Conservation (phyloP, 192 early-diverging fungal genomes). For the Gonapodya sp. region DNA sequence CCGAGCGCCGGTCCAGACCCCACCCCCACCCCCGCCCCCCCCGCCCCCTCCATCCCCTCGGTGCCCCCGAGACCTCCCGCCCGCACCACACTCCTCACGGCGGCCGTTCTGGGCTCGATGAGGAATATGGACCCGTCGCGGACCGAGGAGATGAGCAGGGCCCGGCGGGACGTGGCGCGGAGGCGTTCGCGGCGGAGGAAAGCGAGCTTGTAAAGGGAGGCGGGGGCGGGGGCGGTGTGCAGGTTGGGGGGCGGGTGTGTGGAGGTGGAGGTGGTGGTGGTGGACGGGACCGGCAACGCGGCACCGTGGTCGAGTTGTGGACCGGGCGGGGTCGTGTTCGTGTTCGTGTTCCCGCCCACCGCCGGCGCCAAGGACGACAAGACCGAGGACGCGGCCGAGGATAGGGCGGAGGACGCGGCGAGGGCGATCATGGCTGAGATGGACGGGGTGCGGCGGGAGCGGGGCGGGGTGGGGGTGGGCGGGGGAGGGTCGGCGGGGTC, state of each 20-base stretch:
- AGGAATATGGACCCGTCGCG: not conserved
- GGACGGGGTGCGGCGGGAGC: not conserved
- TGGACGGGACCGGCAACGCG: not conserved
- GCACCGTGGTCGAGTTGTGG: not conserved
- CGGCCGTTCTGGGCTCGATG: not conserved
- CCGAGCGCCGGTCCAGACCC: too few relatives aligned
- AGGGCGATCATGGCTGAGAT: not conserved
- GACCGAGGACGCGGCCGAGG: not conserved
- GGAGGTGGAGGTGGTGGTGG: not conserved
- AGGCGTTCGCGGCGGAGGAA: not conserved
- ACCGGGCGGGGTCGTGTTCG: not conserved
- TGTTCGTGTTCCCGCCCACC: too few relatives aligned
- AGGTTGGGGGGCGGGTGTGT: too few relatives aligned
- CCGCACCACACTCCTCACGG: not conserved
- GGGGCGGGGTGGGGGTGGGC: not conserved
- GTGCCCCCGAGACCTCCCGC: too few relatives aligned
- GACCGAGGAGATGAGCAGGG: not conserved
- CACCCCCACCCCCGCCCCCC: too few relatives aligned
- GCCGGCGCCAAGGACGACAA: too few relatives aligned
- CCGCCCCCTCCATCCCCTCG: too few relatives aligned
- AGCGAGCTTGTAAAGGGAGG: not conserved
- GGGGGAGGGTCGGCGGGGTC: not conserved
- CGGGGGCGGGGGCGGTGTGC: too few relatives aligned
- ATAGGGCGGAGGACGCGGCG: not conserved
- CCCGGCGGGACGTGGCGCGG: not conserved